Percentiles rank a stretch among this genome's conserved stretches.
Evolutionary conservation across 225 moss, liverwort and hornwort genomes (phyloP).

Genomic region (Polytrichum formosum): DNA sequence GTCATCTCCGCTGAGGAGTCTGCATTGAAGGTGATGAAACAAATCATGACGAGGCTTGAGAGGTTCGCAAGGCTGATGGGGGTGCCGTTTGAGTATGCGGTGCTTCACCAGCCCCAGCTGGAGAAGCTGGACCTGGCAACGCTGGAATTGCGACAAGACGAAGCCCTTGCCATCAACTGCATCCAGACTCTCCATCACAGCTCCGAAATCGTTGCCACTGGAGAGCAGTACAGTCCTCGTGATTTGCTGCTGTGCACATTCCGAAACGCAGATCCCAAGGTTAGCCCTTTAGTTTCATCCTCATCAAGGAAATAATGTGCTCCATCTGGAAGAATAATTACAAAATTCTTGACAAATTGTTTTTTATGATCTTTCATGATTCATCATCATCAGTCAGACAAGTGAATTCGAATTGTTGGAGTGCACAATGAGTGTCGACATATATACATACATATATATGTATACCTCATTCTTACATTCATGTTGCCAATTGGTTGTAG

Average conservation of each 20-base stretch:
- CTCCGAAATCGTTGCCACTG: slow-evolving; percentile 33
- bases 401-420: too few species aligned
- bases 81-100: slow-evolving; percentile 65
- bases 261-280: slow-evolving; percentile 53
- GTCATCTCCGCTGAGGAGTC: slow-evolving; percentile 55
- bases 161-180: slow-evolving; percentile 78
- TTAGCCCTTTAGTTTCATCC: neutral
- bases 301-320: neutral
- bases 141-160: slow-evolving; percentile 46
- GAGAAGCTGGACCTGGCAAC: slow-evolving; percentile 49
- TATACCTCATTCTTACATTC: neutral
- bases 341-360: too few species aligned
- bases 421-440: too few species aligned
- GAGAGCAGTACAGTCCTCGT: slow-evolving; percentile 37
- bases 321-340: too few species aligned
- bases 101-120: slow-evolving; percentile 60
- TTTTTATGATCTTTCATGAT: too few species aligned
- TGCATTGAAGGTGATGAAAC: slow-evolving; percentile 68
- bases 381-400: too few species aligned
- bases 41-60: slow-evolving; percentile 69
- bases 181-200: slow-evolving; percentile 67
- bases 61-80: slow-evolving; percentile 77
- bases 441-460: too few species aligned
- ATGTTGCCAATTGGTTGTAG: slow-evolving; percentile 20
- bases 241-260: slow-evolving; percentile 46